Conservation (phyloP, 2,329 filamentous ascomycete species). For the Chalaropsis ovoidea region DNA sequence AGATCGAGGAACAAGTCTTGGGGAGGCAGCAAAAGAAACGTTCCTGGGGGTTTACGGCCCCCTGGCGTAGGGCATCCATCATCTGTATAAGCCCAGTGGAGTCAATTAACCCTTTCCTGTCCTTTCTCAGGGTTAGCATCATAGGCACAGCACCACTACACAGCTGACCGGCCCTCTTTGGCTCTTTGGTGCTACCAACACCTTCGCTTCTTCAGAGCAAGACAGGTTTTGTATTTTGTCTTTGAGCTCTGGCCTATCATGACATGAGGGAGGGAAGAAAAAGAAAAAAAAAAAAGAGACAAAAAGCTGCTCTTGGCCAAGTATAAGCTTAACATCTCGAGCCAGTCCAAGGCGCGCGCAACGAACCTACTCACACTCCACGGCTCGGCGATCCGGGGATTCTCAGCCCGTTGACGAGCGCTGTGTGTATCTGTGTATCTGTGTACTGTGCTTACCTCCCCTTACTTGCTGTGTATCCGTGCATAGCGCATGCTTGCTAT, state of each 20-base stretch:
- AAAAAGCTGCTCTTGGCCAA: background rate
- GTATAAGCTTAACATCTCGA: background rate
- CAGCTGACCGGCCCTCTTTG: background rate
- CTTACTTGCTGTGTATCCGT: background rate
- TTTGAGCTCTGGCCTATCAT: conserved; percentile 1
- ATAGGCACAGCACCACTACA: too few relatives aligned
- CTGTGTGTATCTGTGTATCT: background rate
- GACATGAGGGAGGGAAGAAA: background rate
- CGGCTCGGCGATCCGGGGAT: background rate
- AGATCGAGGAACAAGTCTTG: background rate
- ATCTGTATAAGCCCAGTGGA: background rate
- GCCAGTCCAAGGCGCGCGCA: background rate
- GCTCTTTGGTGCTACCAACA: background rate
- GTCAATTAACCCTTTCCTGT: background rate
- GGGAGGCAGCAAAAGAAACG: background rate
- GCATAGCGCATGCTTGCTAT: background rate
- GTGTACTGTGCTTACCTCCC: background rate
- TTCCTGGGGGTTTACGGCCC: background rate
- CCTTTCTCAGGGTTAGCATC: background rate
- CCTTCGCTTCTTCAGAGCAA: conserved; percentile 6
- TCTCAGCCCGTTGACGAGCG: background rate
- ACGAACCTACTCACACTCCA: background rate
- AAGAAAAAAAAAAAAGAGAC: background rate
- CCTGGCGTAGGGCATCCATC: background rate
- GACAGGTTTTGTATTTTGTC: conserved; percentile 7